Evolutionary conservation across 129 eudicot species (phyloP).

Genomic region (Chrysanthemum makinoi): DNA sequence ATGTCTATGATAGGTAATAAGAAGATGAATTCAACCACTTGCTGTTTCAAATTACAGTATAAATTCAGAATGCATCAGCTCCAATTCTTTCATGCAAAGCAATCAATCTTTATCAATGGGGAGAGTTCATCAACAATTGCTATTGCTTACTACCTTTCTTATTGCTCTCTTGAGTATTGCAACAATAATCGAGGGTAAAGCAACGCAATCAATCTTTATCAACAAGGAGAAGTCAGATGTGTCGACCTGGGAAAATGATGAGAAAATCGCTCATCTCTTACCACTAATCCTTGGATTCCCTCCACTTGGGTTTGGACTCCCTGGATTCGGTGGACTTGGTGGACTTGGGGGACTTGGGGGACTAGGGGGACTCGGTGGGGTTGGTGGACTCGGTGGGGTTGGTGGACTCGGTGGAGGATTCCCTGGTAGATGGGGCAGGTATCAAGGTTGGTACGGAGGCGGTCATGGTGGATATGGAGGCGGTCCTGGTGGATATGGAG

Average conservation of each 20-base stretch:
- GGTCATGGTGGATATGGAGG: neutral
- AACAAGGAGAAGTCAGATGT: constrained; percentile 1
- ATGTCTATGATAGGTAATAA: constrained; percentile 10
- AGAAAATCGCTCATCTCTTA: constrained; percentile 3
- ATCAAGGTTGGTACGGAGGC: too few species aligned
- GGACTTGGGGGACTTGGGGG: neutral
- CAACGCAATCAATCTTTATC: neutral
- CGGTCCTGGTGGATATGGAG: neutral
- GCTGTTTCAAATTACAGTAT: constrained; percentile 16
- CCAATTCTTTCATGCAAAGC: constrained; percentile 1
- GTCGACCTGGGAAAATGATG: neutral
- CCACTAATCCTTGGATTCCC: neutral
- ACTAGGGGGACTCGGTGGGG: neutral
- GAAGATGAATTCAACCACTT: constrained; percentile 17
- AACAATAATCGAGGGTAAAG: constrained; percentile 1
- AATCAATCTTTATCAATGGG: constrained; percentile 21
- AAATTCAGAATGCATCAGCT: constrained; percentile 13
- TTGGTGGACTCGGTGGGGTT: neutral
- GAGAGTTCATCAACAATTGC: constrained; percentile 17
- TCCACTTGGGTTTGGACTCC: neutral
- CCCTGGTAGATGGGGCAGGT: too few species aligned
- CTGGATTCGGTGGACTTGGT: neutral
- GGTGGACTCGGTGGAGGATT: neutral
- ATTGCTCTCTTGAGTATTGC: constrained; percentile 23
- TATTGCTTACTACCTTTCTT: constrained; percentile 19